A percentile compares a stretch with the other conserved stretches of the same genome.
phyloP scores from a whole-genome alignment of 1,284 basidiomycete genomes.

The Apiotrichum porosum region DNA sequence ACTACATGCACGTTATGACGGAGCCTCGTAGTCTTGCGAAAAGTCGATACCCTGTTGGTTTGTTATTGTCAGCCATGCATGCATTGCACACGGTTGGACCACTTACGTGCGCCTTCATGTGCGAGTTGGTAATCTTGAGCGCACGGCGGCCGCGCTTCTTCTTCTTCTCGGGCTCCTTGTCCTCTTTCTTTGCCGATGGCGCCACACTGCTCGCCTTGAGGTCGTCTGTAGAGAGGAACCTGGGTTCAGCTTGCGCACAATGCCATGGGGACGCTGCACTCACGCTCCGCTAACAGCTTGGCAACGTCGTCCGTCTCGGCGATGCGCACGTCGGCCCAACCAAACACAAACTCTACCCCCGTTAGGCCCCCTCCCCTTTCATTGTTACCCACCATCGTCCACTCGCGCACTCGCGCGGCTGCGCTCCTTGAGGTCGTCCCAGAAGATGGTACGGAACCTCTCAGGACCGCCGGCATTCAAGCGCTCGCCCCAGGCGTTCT shows the following conservation, averaged over 20 bases:
- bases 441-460: conserved; percentile 42
- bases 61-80: background rate
- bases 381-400: conserved; percentile 36
- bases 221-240: conserved; percentile 27
- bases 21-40: conserved; percentile 44
- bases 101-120: conserved; percentile 46
- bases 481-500: conserved; percentile 35
- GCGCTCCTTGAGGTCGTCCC: conserved; percentile 42
- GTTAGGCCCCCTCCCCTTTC: background rate
- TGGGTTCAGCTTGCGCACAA: too few relatives aligned
- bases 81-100: background rate
- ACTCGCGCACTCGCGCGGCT: conserved; percentile 36
- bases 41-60: conserved; percentile 47
- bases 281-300: conserved; percentile 41
- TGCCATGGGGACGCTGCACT: too few relatives aligned
- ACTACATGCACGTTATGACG: conserved; percentile 10
- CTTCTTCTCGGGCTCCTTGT: conserved; percentile 35
- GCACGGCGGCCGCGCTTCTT: conserved; percentile 30
- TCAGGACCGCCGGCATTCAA: conserved; percentile 32
- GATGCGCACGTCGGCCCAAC: conserved; percentile 45
- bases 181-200: conserved; percentile 32
- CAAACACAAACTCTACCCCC: conserved; percentile 35
- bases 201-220: conserved; percentile 30
- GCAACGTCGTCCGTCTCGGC: conserved; percentile 42
- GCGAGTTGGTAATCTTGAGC: conserved; percentile 48